Percentiles rank a stretch among this genome's conserved stretches.
These are phyloP conservation scores for Phyllosticta citribraziliensis DNA, from an alignment of 2,329 filamentous ascomycete species.

Conservation along the genomic window DNA sequence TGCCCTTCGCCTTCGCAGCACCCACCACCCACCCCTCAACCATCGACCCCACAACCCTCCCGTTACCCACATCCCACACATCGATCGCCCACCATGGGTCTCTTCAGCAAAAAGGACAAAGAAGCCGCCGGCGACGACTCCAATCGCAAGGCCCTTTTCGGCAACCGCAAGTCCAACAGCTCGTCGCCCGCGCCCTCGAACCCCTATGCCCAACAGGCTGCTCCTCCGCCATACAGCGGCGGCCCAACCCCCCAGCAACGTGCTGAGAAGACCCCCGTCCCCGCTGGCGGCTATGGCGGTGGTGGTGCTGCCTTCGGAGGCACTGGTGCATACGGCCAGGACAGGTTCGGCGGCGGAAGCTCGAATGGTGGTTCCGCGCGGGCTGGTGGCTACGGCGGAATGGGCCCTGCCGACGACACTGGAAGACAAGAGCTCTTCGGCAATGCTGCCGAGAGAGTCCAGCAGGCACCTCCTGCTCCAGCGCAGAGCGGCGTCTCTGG, in stretches of 20 bases:
- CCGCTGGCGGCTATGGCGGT: conserved; percentile 32
- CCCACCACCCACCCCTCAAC: background rate
- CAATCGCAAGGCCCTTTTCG: conserved; percentile 50
- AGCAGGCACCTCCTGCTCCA: conserved; percentile 19
- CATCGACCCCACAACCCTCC: background rate
- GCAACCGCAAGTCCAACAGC: conserved; percentile 44
- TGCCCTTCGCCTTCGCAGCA: background rate
- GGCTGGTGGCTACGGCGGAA: conserved; percentile 34
- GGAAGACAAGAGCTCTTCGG: conserved; percentile 58
- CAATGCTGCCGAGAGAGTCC: conserved; percentile 41
- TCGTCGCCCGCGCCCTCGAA: conserved; percentile 39
- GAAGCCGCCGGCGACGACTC: conserved; percentile 43
- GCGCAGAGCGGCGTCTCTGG: conserved; percentile 22
- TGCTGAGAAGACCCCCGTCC: conserved; percentile 36
- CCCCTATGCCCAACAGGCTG: conserved; percentile 43
- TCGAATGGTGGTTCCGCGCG: background rate
- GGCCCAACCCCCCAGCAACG: conserved; percentile 22
- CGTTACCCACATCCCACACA: background rate
- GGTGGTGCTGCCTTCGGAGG: conserved; percentile 9
- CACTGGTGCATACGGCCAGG: conserved; percentile 13
- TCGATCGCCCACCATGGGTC: conserved; percentile 2
- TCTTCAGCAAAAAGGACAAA: conserved; percentile 42
- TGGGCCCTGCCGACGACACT: conserved; percentile 38
- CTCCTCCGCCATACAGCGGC: conserved; percentile 29
- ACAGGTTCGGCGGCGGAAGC: conserved; percentile 36